Evolutionary conservation across 2,329 filamentous ascomycete genomes (phyloP).

Genomic region (Cladophialophora yegresii): DNA sequence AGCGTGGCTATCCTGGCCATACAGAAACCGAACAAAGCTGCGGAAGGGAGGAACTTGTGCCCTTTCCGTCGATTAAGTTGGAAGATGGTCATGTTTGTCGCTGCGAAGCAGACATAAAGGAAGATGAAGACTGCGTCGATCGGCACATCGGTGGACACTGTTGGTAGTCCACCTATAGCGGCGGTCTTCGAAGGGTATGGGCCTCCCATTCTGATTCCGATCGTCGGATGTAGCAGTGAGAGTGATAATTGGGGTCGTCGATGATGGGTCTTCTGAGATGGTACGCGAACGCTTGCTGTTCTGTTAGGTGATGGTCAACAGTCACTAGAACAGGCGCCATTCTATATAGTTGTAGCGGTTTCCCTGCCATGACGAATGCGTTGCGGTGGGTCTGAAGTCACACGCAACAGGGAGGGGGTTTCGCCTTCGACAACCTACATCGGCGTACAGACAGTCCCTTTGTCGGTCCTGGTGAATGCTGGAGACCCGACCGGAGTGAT

Average conservation of each 20-base stretch:
- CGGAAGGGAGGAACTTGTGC: constrained; percentile 55
- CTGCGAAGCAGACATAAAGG: constrained; percentile 48
- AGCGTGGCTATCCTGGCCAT: constrained; percentile 52
- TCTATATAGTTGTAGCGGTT: background rate
- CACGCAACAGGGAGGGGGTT: background rate
- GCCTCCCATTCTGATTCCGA: constrained; percentile 8
- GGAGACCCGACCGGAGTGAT: no score
- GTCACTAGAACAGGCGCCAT: background rate
- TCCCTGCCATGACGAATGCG: background rate
- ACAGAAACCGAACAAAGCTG: constrained; percentile 52
- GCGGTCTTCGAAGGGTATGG: constrained; percentile 42
- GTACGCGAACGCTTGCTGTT: background rate
- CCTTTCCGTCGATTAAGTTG: constrained; percentile 45
- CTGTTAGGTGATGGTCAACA: background rate
- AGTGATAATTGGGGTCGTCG: background rate
- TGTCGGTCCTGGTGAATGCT: background rate
- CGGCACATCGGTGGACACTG: constrained; percentile 47
- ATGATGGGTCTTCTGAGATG: background rate
- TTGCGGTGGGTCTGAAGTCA: background rate
- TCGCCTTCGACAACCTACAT: background rate
- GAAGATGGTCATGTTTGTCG: constrained; percentile 50
- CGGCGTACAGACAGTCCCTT: background rate
- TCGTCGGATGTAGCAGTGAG: background rate
- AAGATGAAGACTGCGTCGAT: constrained; percentile 65
- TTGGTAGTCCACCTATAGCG: constrained; percentile 53